These are phyloP conservation scores for Arachis monticola DNA, from an alignment of 331 rosid genomes.

Conservation along the genomic window DNA sequence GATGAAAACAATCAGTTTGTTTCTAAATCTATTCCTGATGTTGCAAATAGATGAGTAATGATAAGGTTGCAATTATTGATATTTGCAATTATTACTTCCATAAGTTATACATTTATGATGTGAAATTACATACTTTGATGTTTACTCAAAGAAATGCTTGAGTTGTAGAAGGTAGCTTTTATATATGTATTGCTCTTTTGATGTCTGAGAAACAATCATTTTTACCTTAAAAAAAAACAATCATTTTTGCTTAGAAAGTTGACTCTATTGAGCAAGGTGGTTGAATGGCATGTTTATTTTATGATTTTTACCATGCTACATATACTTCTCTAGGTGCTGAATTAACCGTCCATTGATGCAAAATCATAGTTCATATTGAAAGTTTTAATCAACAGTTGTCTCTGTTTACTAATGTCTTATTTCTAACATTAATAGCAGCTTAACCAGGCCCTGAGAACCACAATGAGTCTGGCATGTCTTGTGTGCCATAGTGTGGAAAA, in stretches of 20 bases:
- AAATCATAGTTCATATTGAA: constrained; percentile 13
- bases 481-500: constrained; percentile 88
- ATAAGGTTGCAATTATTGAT: not conserved
- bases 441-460: constrained; percentile 40
- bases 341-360: constrained; percentile 5
- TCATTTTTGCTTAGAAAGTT: not conserved
- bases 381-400: not conserved
- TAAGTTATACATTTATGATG: not conserved
- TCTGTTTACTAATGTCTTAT: not conserved
- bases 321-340: constrained; percentile 14
- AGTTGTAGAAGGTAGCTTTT: not conserved
- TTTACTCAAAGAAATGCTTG: constrained; percentile 12
- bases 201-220: constrained; percentile 11
- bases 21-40: not conserved
- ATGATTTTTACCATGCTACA: not conserved
- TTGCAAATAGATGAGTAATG: not conserved
- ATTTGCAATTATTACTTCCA: not conserved
- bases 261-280: constrained; percentile 19
- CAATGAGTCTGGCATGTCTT: constrained; percentile 87
- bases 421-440: constrained; percentile 36
- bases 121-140: constrained; percentile 12
- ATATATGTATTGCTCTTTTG: not conserved
- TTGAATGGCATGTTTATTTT: constrained; percentile 10
- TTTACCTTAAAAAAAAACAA: not conserved
- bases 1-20: constrained; percentile 15